phyloP scores from a whole-genome alignment of 1,139 yeast genomes.

The Lodderomyces beijingensis region DNA sequence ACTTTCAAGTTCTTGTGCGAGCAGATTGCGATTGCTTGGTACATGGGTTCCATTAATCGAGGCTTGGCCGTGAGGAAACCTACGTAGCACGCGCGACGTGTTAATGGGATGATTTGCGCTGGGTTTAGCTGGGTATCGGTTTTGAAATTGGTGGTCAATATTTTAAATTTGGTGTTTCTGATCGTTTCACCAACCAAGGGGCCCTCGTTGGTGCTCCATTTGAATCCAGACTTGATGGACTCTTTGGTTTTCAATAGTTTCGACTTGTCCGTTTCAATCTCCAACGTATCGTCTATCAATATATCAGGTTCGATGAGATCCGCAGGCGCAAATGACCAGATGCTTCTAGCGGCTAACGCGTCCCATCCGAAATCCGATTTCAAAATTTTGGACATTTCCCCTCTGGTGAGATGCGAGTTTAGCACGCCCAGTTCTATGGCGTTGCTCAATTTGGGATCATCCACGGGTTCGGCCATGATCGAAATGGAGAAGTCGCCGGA shows the following conservation, averaged over 20 bases:
- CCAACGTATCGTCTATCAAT: constrained; percentile 72
- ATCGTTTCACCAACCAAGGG: constrained; percentile 88
- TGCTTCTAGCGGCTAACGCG: constrained; percentile 72
- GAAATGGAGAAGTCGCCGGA: constrained; percentile 58
- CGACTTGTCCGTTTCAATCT: constrained; percentile 58
- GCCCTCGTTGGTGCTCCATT: constrained; percentile 82
- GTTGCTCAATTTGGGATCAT: constrained; percentile 39
- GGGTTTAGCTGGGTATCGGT: constrained; percentile 34
- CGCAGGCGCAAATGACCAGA: constrained; percentile 77
- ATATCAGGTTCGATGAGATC: constrained; percentile 52
- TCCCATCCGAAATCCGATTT: constrained; percentile 73
- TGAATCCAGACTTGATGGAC: constrained; percentile 69
- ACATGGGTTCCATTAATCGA: constrained; percentile 76
- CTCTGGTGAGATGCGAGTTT: constrained; percentile 29
- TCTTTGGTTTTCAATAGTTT: constrained; percentile 46
- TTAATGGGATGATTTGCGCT: constrained; percentile 79
- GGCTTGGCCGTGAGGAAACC: constrained; percentile 81
- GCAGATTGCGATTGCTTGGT: constrained; percentile 58
- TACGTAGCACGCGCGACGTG: constrained; percentile 79
- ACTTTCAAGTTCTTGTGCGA: constrained; percentile 40
- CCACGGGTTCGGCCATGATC: constrained; percentile 74
- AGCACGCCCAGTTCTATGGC: constrained; percentile 58
- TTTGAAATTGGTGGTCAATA: constrained; percentile 30
- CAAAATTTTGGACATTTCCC: constrained; percentile 48
- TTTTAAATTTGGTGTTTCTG: constrained; percentile 64